Evolutionary conservation across 139 green algal species (phyloP).

Genomic region (Astrephomene gubernaculifera): DNA sequence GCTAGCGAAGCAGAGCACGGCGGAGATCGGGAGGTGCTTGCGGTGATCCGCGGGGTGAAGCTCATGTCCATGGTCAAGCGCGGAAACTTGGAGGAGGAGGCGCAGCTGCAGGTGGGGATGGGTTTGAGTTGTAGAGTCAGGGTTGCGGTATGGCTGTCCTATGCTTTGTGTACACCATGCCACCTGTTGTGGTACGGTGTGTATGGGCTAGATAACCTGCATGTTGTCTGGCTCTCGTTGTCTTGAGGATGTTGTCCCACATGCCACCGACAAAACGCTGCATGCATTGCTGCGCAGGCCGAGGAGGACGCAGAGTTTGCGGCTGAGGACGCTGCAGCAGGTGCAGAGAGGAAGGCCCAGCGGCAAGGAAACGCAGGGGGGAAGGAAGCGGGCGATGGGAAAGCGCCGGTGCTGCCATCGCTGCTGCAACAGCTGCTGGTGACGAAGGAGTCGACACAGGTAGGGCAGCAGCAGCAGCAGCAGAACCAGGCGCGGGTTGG

Average conservation of each 20-base stretch:
- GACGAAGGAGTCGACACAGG: too few species aligned
- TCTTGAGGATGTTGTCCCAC: not conserved
- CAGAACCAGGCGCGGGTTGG: too few species aligned
- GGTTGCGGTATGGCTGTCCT: not conserved
- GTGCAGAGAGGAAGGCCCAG: not conserved
- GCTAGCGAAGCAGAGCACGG: not conserved
- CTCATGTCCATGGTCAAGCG: constrained; percentile 17
- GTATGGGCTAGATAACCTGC: not conserved
- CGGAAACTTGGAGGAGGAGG: not conserved
- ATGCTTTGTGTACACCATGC: not conserved
- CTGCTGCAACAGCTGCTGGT: too few species aligned
- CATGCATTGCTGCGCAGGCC: constrained; percentile 4
- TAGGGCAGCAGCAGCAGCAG: too few species aligned
- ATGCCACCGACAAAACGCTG: too few species aligned
- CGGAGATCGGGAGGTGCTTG: not conserved
- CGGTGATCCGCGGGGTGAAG: constrained; percentile 26
- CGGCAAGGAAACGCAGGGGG: too few species aligned
- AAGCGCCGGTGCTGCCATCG: too few species aligned
- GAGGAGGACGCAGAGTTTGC: constrained; percentile 13
- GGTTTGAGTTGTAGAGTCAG: not conserved
- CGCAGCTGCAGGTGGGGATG: not conserved
- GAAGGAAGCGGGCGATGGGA: too few species aligned
- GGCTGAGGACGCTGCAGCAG: not conserved
- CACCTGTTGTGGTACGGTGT: not conserved
- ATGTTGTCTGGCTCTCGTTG: not conserved